Evolutionary conservation across 2,329 filamentous ascomycete species (phyloP), one percentile per base, ranked within the genome.

Genomic region (Bimuria novae-zelandiae): DNA sequence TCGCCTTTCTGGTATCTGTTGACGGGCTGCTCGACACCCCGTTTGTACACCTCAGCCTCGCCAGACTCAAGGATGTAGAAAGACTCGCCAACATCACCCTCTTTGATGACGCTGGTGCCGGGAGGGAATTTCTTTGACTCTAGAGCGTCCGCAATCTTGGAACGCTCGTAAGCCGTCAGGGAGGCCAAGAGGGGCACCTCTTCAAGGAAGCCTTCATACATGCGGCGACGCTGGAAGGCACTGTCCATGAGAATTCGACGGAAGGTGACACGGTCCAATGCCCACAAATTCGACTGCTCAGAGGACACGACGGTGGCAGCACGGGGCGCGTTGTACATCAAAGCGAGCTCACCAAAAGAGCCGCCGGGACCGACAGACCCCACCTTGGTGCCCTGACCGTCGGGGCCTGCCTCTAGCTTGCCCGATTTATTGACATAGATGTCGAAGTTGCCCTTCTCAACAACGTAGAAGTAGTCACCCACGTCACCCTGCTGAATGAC

Each of bases 251-350:
- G 82, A 60, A 99, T 97, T 56, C 94, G 90, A 64, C 94, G 91
- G 82, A 99, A 99, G 8, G 94, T 99, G 58, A 97, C 83, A 48
- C 94, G 90, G 72, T 99, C 94, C 45, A 99, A 82, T 17, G 92
- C 92, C 94, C 94, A 99, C 8, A 99, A 82, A 3, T 89, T 92
- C 68, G 89, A 92, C 3, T 87, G 73, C 66, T 95, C 90, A 11
- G 88, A 86, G 25, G 90, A 96, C 56, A 95, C 84, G 55, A 99
- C 90, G 0, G 94, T 97, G 3, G 94, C 94, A 36, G 94, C 94
- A 69, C 94, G 90, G 22, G 94, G 94, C 19, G 94, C 92, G 69
- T 97, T 97, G 79, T 99, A 97, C 94, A 99, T 97, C 67, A 99
- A 82, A 11, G 94, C 94, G 51, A 99, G 82, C 78, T 99, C 94